Conservation (phyloP, 2,329 filamentous ascomycete genomes). For the Geoglossum cookeanum region DNA sequence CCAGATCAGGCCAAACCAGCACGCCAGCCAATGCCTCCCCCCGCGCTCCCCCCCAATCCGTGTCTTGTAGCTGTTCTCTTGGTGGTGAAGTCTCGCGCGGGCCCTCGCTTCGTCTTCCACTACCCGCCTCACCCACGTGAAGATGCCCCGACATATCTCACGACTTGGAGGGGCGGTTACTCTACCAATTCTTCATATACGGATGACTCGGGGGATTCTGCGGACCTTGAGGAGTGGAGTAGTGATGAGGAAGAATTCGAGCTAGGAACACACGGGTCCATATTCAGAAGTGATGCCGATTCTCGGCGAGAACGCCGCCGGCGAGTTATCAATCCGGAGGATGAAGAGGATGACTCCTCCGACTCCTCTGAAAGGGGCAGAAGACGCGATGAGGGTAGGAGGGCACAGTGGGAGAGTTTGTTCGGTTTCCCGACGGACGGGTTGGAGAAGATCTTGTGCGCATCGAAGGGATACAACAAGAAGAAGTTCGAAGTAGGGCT, state of each 20-base stretch:
- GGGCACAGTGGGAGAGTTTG: constrained; percentile 47
- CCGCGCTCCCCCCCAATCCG: constrained; percentile 28
- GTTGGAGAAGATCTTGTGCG: constrained; percentile 62
- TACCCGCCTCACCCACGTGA: constrained; percentile 45
- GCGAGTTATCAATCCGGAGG: constrained; percentile 5
- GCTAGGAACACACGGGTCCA: background rate
- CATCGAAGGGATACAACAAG: constrained; percentile 59
- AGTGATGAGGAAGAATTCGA: constrained; percentile 1
- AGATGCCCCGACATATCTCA: constrained; percentile 15
- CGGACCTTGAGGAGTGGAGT: constrained; percentile 7
- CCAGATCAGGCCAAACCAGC: background rate
- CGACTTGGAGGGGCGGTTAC: constrained; percentile 2
- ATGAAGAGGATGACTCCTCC: constrained; percentile 5
- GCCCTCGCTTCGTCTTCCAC: constrained; percentile 70
- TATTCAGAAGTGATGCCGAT: background rate
- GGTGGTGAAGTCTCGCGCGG: constrained; percentile 56
- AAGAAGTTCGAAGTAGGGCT: constrained; percentile 64
- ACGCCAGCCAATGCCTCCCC: constrained; percentile 4
- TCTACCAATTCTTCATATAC: constrained; percentile 7
- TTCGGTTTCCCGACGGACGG: constrained; percentile 58
- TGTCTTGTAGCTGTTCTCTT: constrained; percentile 52
- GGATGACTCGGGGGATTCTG: constrained; percentile 9
- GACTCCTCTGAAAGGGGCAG: constrained; percentile 17
- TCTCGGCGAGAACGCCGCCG: background rate
- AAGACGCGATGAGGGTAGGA: constrained; percentile 28